phyloP scores from a whole-genome alignment of 805 yeast species.

The Metahyphopichia silvanorum region DNA sequence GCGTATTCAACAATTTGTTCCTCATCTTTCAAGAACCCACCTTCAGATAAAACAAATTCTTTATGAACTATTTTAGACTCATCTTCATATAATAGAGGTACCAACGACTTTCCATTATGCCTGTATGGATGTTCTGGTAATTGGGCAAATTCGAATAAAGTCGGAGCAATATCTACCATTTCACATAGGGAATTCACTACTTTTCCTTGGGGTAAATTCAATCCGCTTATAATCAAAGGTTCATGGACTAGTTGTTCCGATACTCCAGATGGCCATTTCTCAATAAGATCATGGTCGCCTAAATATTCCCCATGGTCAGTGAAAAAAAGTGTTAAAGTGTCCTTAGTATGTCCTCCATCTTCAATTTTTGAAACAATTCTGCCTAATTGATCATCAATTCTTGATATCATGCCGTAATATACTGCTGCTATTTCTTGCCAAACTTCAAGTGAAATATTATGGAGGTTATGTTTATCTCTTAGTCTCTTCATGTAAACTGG shows the following conservation, averaged over 20 bases:
- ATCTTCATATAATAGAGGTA: conserved; percentile 1
- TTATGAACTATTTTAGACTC: neutral
- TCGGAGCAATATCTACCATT: conserved; percentile 11
- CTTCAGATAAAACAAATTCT: conserved; percentile 1
- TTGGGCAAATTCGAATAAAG: conserved; percentile 8
- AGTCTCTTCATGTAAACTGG: conserved; percentile 3
- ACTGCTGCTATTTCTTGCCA: conserved; percentile 12
- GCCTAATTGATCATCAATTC: conserved; percentile 12
- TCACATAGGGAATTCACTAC: conserved; percentile 6
- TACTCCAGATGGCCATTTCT: conserved; percentile 15
- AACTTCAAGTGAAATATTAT: conserved; percentile 1
- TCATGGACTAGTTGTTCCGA: conserved; percentile 10
- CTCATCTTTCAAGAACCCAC: conserved; percentile 2
- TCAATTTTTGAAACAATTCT: conserved; percentile 4
- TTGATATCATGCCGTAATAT: conserved; percentile 13
- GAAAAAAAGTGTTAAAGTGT: conserved; percentile 8
- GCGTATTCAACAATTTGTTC: conserved; percentile 3
- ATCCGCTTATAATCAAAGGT: conserved; percentile 5
- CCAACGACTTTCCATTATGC: conserved; percentile 4
- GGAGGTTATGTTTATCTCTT: neutral
- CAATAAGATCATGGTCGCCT: conserved; percentile 12
- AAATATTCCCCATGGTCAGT: conserved; percentile 15
- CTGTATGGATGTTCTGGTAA: conserved; percentile 1
- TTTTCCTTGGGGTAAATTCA: conserved; percentile 6
- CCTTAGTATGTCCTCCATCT: neutral